Evolutionary conservation across 192 early-diverging fungal species (phyloP).

Genomic region (Umbelopsis isabellina): DNA sequence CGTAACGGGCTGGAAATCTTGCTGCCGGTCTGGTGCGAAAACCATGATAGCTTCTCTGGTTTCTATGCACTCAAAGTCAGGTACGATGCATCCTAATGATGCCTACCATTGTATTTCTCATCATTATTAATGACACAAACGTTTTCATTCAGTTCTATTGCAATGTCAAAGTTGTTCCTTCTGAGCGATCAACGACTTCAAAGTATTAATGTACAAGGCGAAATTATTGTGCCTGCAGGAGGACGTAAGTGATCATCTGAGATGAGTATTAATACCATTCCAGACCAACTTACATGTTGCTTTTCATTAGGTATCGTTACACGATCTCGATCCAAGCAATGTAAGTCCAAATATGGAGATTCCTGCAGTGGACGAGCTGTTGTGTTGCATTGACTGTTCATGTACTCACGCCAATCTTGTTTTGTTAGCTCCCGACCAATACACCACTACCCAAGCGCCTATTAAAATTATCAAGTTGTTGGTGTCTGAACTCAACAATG

Average conservation of each 20-base stretch:
- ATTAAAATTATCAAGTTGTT: constrained; percentile 89
- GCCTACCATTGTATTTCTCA: neutral
- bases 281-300: neutral
- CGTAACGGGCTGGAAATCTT: constrained; percentile 77
- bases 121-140: neutral
- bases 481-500: constrained; percentile 74
- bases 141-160: constrained; percentile 60
- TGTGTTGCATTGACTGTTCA: constrained; percentile 22
- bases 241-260: neutral
- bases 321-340: constrained; percentile 49
- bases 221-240: constrained; percentile 60
- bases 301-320: constrained; percentile 55
- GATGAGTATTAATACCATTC: neutral
- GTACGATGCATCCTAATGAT: constrained; percentile 37
- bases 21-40: constrained; percentile 80
- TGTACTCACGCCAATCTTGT: constrained; percentile 8
- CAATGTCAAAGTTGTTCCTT: constrained; percentile 74
- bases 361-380: neutral
- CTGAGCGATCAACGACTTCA: constrained; percentile 68
- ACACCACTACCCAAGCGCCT: constrained; percentile 73
- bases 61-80: constrained; percentile 83
- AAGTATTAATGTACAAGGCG: constrained; percentile 77
- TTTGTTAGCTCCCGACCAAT: constrained; percentile 74
- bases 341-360: constrained; percentile 32
- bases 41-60: constrained; percentile 81